phyloP scores from a whole-genome alignment of 2,329 filamentous ascomycete species.

The Fusarium falciforme region DNA sequence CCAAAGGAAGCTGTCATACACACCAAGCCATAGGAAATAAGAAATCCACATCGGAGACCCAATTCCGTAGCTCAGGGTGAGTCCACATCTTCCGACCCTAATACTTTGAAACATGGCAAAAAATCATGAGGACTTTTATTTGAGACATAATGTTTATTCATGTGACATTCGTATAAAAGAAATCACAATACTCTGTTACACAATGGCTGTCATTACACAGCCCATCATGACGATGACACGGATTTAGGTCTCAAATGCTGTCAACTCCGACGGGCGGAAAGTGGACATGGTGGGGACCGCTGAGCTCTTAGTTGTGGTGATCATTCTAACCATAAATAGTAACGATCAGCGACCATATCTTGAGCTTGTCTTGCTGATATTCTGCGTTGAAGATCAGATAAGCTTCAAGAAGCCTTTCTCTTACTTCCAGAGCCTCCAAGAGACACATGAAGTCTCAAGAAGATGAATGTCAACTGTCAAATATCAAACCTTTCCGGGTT shows the following conservation, averaged over 20 bases:
- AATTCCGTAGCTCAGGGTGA: not conserved
- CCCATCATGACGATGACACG: not conserved
- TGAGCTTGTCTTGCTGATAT: not conserved
- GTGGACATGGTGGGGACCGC: not conserved
- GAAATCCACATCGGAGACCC: not conserved
- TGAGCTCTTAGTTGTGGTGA: not conserved
- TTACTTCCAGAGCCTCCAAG: not conserved
- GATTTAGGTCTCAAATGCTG: not conserved
- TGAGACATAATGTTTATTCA: no score
- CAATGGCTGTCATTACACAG: not conserved
- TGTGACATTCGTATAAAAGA: not conserved
- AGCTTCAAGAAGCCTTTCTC: not conserved
- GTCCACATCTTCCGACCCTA: rapidly evolving
- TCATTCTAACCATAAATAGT: not conserved
- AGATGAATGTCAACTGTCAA: not conserved
- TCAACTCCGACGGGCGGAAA: slow-evolving; percentile 1
- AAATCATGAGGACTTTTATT: not conserved
- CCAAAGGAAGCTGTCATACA: not conserved
- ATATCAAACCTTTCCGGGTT: not conserved
- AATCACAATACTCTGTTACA: not conserved
- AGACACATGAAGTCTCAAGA: not conserved
- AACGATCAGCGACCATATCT: not conserved
- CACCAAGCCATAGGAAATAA: not conserved
- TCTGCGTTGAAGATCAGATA: not conserved
- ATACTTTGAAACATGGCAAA: not conserved